phyloP scores from a whole-genome alignment of 2,329 filamentous ascomycete genomes.

The Scytalidium lignicola region DNA sequence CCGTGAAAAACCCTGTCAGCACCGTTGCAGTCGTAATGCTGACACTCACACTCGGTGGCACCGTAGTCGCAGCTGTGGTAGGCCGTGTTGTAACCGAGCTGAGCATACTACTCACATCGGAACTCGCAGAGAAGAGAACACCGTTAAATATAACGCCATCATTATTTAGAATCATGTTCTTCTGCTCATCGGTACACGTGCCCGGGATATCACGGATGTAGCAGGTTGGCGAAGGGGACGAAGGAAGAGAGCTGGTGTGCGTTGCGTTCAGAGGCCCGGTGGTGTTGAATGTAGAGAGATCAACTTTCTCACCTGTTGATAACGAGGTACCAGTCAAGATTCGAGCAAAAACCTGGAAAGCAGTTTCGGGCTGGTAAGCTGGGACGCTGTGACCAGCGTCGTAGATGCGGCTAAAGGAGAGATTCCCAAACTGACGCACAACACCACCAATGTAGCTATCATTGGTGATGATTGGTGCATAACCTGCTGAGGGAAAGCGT shows the following conservation, averaged over 20 bases:
- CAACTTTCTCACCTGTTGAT: slow-evolving; percentile 44
- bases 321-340: slow-evolving; percentile 48
- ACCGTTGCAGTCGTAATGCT: slow-evolving; percentile 23
- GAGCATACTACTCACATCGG: slow-evolving; percentile 32
- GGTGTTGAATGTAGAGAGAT: slow-evolving; percentile 49
- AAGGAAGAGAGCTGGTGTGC: slow-evolving; percentile 46
- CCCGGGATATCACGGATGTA: slow-evolving; percentile 51
- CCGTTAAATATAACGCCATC: slow-evolving; percentile 56
- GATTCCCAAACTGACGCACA: slow-evolving; percentile 72
- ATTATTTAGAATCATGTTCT: slow-evolving; percentile 39
- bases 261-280: slow-evolving; percentile 53
- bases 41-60: slow-evolving; percentile 9
- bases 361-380: slow-evolving; percentile 49
- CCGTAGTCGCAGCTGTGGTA: neutral
- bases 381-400: slow-evolving; percentile 61
- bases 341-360: slow-evolving; percentile 51
- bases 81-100: slow-evolving; percentile 10
- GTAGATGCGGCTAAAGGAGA: slow-evolving; percentile 63
- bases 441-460: slow-evolving; percentile 63
- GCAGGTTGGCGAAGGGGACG: slow-evolving; percentile 48
- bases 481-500: slow-evolving; percentile 62
- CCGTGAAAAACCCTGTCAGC: slow-evolving; percentile 27
- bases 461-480: slow-evolving; percentile 67
- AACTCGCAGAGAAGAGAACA: slow-evolving; percentile 41
- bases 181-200: slow-evolving; percentile 50